These are phyloP conservation scores for Penicilliopsis zonata DNA, from an alignment of 495 filamentous ascomycete species.

Conservation along the genomic window DNA sequence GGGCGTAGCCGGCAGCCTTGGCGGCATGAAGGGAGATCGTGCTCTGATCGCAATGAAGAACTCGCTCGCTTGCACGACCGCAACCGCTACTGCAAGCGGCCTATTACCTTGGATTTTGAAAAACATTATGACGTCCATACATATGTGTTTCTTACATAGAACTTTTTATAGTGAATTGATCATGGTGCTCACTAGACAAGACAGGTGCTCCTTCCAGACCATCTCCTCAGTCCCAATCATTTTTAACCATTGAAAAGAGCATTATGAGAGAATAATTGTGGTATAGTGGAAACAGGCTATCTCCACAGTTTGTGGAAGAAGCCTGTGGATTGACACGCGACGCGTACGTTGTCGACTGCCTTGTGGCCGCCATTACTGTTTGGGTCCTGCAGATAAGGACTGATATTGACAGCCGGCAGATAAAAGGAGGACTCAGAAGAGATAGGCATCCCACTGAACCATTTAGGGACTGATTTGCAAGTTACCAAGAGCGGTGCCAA, in stretches of 20 bases:
- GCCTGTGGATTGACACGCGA: constrained; percentile 14
- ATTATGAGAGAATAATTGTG: constrained; percentile 6
- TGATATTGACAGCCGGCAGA: constrained; percentile 1
- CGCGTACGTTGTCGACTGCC: constrained; percentile 8
- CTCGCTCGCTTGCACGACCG: constrained; percentile 30
- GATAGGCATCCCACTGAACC: constrained; percentile 1
- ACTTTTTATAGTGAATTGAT: neutral
- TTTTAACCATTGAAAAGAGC: neutral
- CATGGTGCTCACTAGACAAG: neutral
- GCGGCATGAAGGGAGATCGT: constrained; percentile 26
- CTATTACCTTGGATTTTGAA: constrained; percentile 29
- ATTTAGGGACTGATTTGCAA: neutral
- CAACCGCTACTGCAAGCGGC: constrained; percentile 21
- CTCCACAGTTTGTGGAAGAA: constrained; percentile 21
- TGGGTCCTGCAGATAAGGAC: constrained; percentile 15
- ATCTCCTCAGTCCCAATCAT: neutral
- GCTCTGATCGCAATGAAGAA: constrained; percentile 29
- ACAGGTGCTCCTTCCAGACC: too few species aligned
- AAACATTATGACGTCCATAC: neutral
- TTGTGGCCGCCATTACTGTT: constrained; percentile 4
- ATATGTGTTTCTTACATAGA: neutral
- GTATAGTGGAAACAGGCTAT: constrained; percentile 7
- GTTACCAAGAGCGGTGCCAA: neutral
- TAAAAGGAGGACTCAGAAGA: neutral
- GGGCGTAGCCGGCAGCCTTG: constrained; percentile 14